Percentiles rank a stretch among this genome's conserved stretches.
Evolutionary conservation across 257 asterid species (phyloP).

Genomic region (Paulownia fortunei): DNA sequence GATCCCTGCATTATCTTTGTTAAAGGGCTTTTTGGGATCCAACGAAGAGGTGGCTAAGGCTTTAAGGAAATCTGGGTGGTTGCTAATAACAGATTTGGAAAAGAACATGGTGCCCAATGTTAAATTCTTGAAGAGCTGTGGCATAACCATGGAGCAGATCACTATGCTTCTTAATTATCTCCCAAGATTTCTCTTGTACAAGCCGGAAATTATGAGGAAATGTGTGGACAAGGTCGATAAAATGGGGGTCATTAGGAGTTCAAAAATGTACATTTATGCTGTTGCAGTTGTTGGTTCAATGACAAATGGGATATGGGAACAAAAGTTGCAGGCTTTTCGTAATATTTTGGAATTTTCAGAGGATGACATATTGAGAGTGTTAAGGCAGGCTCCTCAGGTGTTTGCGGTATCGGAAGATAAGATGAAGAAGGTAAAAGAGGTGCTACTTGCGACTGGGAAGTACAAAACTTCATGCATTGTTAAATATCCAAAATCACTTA

Average conservation of each 20-base stretch:
- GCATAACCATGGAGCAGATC: constrained; percentile 34
- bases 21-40: constrained; percentile 44
- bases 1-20: constrained; percentile 34
- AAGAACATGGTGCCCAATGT: constrained; percentile 42
- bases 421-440: constrained; percentile 26
- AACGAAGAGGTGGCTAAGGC: constrained; percentile 31
- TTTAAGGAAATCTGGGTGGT: constrained; percentile 21
- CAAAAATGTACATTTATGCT: constrained; percentile 38
- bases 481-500: constrained; percentile 27
- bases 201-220: constrained; percentile 36
- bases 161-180: neutral
- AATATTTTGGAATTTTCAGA: constrained; percentile 40
- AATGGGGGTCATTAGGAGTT: constrained; percentile 20
- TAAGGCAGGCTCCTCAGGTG: constrained; percentile 33
- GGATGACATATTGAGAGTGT: constrained; percentile 27
- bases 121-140: constrained; percentile 42
- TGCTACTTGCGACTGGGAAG: constrained; percentile 38
- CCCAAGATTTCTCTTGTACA: constrained; percentile 39
- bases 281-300: constrained; percentile 28
- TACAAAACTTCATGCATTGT: constrained; percentile 31
- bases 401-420: constrained; percentile 35
- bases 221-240: constrained; percentile 31
- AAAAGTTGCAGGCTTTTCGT: constrained; percentile 5
- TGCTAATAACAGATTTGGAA: constrained; percentile 26
- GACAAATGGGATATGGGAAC: neutral